Percentiles rank a stretch among this genome's conserved stretches.
Conservation (phyloP, 805 yeast species). For the Nematodospora valgi region DNA sequence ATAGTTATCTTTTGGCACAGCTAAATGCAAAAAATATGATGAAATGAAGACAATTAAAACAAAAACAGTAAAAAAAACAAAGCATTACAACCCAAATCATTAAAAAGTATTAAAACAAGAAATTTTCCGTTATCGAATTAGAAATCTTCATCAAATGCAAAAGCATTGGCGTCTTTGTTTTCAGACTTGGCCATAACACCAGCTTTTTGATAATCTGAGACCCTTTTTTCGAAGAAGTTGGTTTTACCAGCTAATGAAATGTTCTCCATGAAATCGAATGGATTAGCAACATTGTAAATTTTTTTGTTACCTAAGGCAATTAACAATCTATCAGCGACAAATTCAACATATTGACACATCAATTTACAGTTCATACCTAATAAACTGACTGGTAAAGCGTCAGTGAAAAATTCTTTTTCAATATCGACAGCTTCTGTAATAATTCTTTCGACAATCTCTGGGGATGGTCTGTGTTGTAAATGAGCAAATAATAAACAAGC, state of each 20-base stretch:
- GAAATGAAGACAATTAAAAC: background rate
- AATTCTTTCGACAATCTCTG: conserved; percentile 74
- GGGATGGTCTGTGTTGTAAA: conserved; percentile 82
- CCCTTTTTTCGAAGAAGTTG: conserved; percentile 98
- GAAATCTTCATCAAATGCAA: conserved; percentile 92
- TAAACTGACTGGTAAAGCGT: conserved; percentile 89
- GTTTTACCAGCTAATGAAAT: conserved; percentile 98
- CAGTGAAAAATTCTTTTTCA: conserved; percentile 92
- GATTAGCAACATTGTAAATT: conserved; percentile 82
- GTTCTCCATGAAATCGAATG: conserved; percentile 99
- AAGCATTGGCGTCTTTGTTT: conserved; percentile 38
- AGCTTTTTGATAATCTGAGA: conserved; percentile 97
- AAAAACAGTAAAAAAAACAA: background rate
- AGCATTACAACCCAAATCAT: background rate
- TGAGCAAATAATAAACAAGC: conserved; percentile 95
- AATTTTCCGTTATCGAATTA: conserved; percentile 26
- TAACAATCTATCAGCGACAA: conserved; percentile 92
- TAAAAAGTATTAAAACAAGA: background rate
- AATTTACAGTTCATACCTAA: conserved; percentile 92
- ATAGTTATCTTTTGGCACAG: too few species aligned
- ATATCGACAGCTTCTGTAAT: conserved; percentile 93
- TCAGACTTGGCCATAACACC: conserved; percentile 90
- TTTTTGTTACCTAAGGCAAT: conserved; percentile 90
- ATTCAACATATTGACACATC: conserved; percentile 98
- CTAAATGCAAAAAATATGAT: background rate